These are phyloP conservation scores for Ceratobasidium sp. DNA, from an alignment of 1,284 basidiomycete genomes.

Conservation along the genomic window DNA sequence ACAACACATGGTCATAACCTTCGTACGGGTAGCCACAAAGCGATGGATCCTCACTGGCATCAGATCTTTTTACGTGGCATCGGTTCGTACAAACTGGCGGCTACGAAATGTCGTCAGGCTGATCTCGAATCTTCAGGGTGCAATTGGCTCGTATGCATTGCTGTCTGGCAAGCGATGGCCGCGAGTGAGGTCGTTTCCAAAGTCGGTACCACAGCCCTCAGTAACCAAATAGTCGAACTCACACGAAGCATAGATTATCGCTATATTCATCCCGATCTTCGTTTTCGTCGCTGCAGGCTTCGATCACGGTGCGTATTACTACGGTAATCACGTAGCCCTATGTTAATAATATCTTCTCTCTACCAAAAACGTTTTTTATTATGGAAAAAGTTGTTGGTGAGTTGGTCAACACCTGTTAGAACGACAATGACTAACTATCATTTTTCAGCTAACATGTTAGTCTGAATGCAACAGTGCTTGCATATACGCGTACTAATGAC, in stretches of 20 bases:
- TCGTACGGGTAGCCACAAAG: constrained; percentile 59
- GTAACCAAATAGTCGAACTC: too few species aligned
- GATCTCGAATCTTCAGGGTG: constrained; percentile 57
- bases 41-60: constrained; percentile 69
- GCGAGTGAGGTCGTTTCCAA: constrained; percentile 77
- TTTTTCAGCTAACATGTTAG: constrained; percentile 28
- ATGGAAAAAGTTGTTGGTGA: constrained; percentile 44
- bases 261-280: constrained; percentile 80
- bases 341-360: too few species aligned
- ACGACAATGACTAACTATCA: neutral
- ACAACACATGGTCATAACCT: neutral
- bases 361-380: too few species aligned
- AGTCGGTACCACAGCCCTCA: too few species aligned
- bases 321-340: too few species aligned
- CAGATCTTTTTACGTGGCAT: constrained; percentile 79
- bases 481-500: constrained; percentile 15
- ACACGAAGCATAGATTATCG: constrained; percentile 59
- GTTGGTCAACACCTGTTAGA: constrained; percentile 11
- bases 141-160: constrained; percentile 80
- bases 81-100: constrained; percentile 46
- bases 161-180: constrained; percentile 79
- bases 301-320: constrained; percentile 74
- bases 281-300: constrained; percentile 75
- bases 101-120: neutral
- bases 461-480: too few species aligned